phyloP scores from a whole-genome alignment of 345 rosid species.

The Sonneratia caseolaris region DNA sequence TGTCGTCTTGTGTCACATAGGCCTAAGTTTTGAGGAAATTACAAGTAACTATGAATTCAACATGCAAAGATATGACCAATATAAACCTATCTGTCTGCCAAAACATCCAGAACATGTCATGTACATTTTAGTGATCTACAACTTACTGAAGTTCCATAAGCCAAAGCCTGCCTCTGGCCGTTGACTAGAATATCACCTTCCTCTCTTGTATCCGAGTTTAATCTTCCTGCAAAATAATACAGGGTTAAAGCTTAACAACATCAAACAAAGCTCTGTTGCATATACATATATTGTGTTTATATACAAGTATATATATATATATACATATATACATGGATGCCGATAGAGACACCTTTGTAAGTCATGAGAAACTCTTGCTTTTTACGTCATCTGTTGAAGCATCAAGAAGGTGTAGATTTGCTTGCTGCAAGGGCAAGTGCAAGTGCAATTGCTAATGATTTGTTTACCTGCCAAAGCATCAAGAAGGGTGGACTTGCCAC shows the following conservation, averaged over 20 bases:
- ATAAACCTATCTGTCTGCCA: background rate
- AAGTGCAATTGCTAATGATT: background rate
- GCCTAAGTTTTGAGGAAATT: background rate
- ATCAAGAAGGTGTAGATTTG: too few relatives aligned
- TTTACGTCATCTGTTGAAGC: too few relatives aligned
- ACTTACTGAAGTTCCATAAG: constrained; percentile 46
- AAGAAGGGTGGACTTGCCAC: constrained; percentile 39
- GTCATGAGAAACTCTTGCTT: too few relatives aligned
- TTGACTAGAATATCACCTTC: constrained; percentile 41
- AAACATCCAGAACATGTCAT: background rate
- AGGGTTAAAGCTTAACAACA: too few relatives aligned
- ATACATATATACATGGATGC: too few relatives aligned
- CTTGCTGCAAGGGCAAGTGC: too few relatives aligned
- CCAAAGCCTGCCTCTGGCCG: constrained; percentile 30
- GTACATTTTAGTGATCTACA: background rate
- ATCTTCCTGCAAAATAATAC: constrained; percentile 27
- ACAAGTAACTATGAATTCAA: too few relatives aligned
- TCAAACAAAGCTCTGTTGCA: too few relatives aligned
- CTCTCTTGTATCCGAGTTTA: constrained; percentile 23
- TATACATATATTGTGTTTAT: too few relatives aligned
- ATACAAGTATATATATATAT: too few relatives aligned
- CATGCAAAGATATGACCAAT: background rate
- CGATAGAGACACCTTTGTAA: too few relatives aligned
- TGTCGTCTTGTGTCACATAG: constrained; percentile 8
- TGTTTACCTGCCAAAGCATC: constrained; percentile 28